These are phyloP conservation scores for Candida hispaniensis DNA, from an alignment of 805 yeast species.

Conservation along the genomic window DNA sequence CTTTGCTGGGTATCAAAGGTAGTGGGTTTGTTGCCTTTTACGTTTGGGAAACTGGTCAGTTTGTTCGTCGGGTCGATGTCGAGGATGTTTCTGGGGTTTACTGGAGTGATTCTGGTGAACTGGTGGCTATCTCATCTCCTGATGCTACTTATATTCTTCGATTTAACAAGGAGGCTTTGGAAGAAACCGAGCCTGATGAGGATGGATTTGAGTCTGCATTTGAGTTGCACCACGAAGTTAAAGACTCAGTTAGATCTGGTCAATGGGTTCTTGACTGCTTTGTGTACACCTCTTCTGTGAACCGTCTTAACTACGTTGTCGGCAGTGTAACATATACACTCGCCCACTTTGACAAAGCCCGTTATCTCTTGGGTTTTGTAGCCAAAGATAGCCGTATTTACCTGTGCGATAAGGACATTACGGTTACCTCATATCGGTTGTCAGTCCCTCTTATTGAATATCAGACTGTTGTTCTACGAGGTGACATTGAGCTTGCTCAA, in stretches of 20 bases:
- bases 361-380: conserved; percentile 79
- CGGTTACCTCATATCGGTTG: conserved; percentile 67
- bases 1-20: conserved; percentile 66
- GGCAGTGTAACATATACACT: conserved; percentile 89
- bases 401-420: conserved; percentile 82
- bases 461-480: conserved; percentile 91
- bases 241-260: conserved; percentile 76
- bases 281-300: conserved; percentile 75
- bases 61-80: conserved; percentile 84
- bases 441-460: conserved; percentile 84
- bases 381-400: conserved; percentile 85
- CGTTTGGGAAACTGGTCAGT: conserved; percentile 83
- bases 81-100: conserved; percentile 62
- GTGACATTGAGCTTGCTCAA: conserved; percentile 73
- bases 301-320: conserved; percentile 85
- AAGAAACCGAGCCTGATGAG: conserved; percentile 43
- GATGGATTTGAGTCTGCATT: conserved; percentile 86
- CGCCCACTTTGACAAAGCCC: conserved; percentile 82
- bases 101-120: conserved; percentile 92
- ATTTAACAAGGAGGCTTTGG: conserved; percentile 52
- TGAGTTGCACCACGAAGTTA: conserved; percentile 71
- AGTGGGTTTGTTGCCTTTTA: conserved; percentile 79
- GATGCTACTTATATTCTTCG: conserved; percentile 71
- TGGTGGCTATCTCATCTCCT: conserved; percentile 60
- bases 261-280: conserved; percentile 97